phyloP scores from a whole-genome alignment of 495 filamentous ascomycete genomes.

The Margaritispora aquatica region DNA sequence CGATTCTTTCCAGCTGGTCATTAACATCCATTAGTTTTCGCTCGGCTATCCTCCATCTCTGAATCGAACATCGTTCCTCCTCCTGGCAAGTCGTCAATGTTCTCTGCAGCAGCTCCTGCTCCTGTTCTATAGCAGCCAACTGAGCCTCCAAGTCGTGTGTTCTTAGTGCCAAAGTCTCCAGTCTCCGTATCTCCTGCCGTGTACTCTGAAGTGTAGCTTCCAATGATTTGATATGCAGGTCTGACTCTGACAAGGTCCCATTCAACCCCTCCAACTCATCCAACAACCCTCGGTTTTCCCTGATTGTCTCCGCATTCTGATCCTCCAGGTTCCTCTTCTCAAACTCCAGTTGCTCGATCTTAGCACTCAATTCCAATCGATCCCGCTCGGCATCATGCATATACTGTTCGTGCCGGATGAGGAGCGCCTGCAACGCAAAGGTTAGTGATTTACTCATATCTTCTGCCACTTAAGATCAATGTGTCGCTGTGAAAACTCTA shows the following conservation, averaged over 20 bases:
- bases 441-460: constrained; percentile 48
- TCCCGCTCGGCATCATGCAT: constrained; percentile 85
- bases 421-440: constrained; percentile 75
- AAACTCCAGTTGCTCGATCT: constrained; percentile 67
- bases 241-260: constrained; percentile 63
- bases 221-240: constrained; percentile 64
- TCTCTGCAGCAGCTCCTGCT: constrained; percentile 66
- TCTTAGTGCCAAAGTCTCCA: constrained; percentile 65
- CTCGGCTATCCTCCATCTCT: constrained; percentile 81
- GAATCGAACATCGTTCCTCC: constrained; percentile 66
- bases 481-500: not conserved
- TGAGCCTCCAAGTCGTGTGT: constrained; percentile 75
- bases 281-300: constrained; percentile 73
- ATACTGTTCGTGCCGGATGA: constrained; percentile 87
- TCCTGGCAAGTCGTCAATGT: constrained; percentile 58
- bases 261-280: constrained; percentile 82
- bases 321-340: constrained; percentile 70
- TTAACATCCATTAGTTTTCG: constrained; percentile 63
- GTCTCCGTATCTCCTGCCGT: constrained; percentile 63
- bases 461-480: not conserved
- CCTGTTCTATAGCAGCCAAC: constrained; percentile 67
- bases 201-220: constrained; percentile 68
- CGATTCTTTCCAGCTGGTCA: constrained; percentile 84
- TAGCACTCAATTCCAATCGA: constrained; percentile 58
- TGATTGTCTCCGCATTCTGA: constrained; percentile 63